A percentile compares a stretch with the other conserved stretches of the same genome.
These are phyloP conservation scores for Massospora cicadina DNA, from an alignment of 371 early-diverging fungal genomes.

Conservation along the genomic window DNA sequence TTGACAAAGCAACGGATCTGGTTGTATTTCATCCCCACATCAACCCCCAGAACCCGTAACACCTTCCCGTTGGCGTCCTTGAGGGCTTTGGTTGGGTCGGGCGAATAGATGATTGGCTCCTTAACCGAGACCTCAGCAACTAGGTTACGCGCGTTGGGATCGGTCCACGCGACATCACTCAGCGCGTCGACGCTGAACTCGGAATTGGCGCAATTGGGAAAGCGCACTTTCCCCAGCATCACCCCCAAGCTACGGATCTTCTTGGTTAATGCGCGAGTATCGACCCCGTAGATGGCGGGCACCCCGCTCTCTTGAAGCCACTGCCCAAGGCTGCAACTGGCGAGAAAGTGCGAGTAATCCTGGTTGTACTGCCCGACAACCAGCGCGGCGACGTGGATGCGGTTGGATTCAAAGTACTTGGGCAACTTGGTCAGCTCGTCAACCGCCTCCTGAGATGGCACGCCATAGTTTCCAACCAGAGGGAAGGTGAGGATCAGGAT, in stretches of 20 bases:
- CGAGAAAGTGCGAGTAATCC: constrained; percentile 82
- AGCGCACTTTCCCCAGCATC: constrained; percentile 64
- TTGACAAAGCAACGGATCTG: constrained; percentile 90
- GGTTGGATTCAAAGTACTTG: constrained; percentile 77
- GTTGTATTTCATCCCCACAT: constrained; percentile 96
- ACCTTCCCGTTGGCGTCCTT: constrained; percentile 54
- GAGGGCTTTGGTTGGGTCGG: constrained; percentile 38
- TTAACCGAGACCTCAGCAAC: constrained; percentile 61
- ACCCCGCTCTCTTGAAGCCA: constrained; percentile 80
- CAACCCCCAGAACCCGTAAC: constrained; percentile 73
- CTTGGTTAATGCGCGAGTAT: constrained; percentile 87
- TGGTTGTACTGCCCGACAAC: constrained; percentile 77
- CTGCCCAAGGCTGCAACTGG: constrained; percentile 56
- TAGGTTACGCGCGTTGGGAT: constrained; percentile 80
- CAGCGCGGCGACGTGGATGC: constrained; percentile 80
- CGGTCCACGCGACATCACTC: constrained; percentile 69
- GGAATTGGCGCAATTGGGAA: constrained; percentile 34
- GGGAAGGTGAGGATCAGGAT: constrained; percentile 90
- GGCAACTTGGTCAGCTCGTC: constrained; percentile 62
- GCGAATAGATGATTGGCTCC: constrained; percentile 48
- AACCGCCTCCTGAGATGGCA: constrained; percentile 58
- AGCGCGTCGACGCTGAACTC: constrained; percentile 16
- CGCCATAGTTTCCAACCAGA: constrained; percentile 89
- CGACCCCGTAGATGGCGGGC: constrained; percentile 82
- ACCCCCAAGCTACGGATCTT: constrained; percentile 80